Evolutionary conservation across 768 basidiomycete genomes (phyloP), one percentile per base, ranked within the genome.

Genomic region (Leucocoprinus sp.): DNA sequence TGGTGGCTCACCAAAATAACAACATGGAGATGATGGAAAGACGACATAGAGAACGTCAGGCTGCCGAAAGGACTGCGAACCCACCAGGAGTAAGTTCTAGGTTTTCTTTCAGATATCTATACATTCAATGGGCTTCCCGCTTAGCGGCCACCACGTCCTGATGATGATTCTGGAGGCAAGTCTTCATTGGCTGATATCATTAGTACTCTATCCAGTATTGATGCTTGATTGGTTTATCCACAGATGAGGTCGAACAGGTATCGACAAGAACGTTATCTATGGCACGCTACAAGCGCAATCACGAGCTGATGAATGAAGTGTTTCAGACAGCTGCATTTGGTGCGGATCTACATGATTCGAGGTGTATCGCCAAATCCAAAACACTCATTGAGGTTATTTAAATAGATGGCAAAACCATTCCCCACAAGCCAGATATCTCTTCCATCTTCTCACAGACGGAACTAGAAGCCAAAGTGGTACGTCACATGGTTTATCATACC

Each of bases 281-380:
- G 27, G 74, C 78, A 14, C 71, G 87, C 27, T 91, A 88, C 56
- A 75, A 72, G 52, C 78, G 86, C 5, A 91, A 91, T 55, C 85
- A 90, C 55, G 87, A 88, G 35, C 67, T 83, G 49, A 91, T 91
- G 86, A 82, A 82, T 56, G 83, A 83, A 34, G 82, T 91, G 1
- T 89, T 91, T 60, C 71, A 69, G 52, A 73, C 76, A 52, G 86
- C 87, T 18, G 83, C 82, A 0, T 83, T 78, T 54, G 77, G 86
- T 71, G 43, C 26, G 61, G 50, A 8, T 45, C 42, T 33, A 31
- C 27, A 33, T 46, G 42, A 33, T n/a, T 18, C 24, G 19, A 11
- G 42, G 17, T 11, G 11, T 18, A 8, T 17, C 26, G 44, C 19
- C 15, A 15, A 14, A 34, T 7, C 18, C 15, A 6, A 14, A 45